Evolutionary conservation across 2,329 filamentous ascomycete genomes (phyloP), one percentile per base, ranked within the genome.

Genomic region (Trichophyton benhamiae): DNA sequence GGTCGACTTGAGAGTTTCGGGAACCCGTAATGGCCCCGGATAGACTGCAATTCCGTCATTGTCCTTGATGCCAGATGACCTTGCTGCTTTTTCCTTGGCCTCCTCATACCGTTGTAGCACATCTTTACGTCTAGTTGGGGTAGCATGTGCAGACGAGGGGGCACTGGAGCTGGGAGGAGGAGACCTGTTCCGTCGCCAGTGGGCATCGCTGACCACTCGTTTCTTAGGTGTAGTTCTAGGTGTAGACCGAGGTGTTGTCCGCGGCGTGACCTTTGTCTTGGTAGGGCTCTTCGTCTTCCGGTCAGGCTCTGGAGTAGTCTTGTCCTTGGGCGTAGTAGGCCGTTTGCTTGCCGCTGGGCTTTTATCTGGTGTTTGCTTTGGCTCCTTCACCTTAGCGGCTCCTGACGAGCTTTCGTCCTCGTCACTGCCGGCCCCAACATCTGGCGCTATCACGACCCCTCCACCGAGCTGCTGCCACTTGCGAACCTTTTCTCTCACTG

Each of bases 121-220:
- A 30, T 70, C 76, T 11, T 78, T 74, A 60, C 78, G 73, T 66
- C 77, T 80, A 22, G 70, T 72, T 13, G 67, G 65, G 68, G 72
- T 67, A 70, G 73, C 59, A 71, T 78, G 77, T 4, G 74, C 70
- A 46, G 73, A 63, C 44, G 70, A 62, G 42, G 69, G 71, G 17
- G 70, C 67, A 63, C 74, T 77, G 0, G 78, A 72, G 33, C 20
- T 58, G 33, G 30, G 38, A 44, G 57, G 57, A 7, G 79, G 74
- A 61, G 72, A 79, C 62, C 78, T 80, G 63, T 79, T 81, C 63
- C 79, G 80, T 64, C 80, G 82, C 72, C 92, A 97, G 75, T 96
- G 89, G 60, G 88, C 87, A 75, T 97, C 92, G 72, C 91, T 96
- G 64, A 96, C 84, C 60, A 97, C 89, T 65, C 91, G 84, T 79